Evolutionary conservation across 495 filamentous ascomycete genomes (phyloP), one percentile per base, ranked within the genome.

Genomic region (Parachaetomium inaequale): DNA sequence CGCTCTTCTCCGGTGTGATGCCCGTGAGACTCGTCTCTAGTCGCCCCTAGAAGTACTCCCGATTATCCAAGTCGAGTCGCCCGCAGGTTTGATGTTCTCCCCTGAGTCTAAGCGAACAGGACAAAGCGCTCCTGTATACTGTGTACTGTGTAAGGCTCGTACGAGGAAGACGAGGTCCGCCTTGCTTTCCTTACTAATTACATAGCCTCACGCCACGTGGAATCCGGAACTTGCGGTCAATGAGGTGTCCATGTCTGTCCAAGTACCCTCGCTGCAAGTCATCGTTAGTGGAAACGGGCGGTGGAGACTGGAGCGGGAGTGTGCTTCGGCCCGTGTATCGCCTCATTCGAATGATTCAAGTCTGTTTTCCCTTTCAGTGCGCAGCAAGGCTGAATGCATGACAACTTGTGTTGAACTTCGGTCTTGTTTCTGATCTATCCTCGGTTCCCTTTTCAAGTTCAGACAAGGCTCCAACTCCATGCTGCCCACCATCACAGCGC

Each of bases 71-170:
- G 15, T 19, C 29, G 28, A 57, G 38, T 47, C 21, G 25, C 17
- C 23, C 11, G 11, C 29, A 36, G 21, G 63, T 62, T 66, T 66
- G 59, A 66, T 66, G 49, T 55, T 34, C 59, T 40, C 62, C 42
- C 47, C 29, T 43, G 10, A 56, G 59, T 43, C 40, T 54, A 55
- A 58, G 54, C 55, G 63, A 50, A 49, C 17, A 42, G 50, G 46
- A 59, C 32, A 60, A 43, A 52, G 47, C 58, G 46, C 32, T 17
- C 1, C n/a, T 11, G 17, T 15, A 32, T 3, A 28, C 28, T 31
- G 17, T 19, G 8, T 19, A n/a, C 19, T 32, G 49, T 31, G 7
- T 52, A 32, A 31, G 49, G 19, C 2, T 5, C 14, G 4, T 14
- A 7, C 26, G 42, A 45, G 2, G 7, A 23, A 46, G 43, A n/a